Conservation (phyloP, 495 filamentous ascomycete genomes). For the Wilcoxina mikolae region DNA sequence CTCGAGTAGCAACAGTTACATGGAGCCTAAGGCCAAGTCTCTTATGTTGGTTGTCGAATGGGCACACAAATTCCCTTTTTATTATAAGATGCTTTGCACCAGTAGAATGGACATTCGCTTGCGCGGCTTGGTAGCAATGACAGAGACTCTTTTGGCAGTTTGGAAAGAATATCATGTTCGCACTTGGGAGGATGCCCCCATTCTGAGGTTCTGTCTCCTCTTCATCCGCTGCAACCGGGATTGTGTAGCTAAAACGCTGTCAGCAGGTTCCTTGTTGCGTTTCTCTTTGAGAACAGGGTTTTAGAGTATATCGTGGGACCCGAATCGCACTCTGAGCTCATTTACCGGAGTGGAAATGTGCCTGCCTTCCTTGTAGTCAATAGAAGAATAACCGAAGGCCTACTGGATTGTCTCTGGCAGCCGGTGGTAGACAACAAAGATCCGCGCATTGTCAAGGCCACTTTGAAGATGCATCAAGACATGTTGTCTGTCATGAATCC, state of each 20-base stretch:
- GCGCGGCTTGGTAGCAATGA: conserved; percentile 18
- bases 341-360: conserved; percentile 64
- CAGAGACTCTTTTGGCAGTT: conserved; percentile 19
- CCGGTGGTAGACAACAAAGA: conserved; percentile 71
- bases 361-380: conserved; percentile 81
- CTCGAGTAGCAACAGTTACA: background rate
- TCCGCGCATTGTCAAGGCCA: conserved; percentile 64
- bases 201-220: conserved; percentile 12
- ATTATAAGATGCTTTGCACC: conserved; percentile 23
- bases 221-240: background rate
- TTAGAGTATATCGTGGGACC: conserved; percentile 79
- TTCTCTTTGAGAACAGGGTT: conserved; percentile 49
- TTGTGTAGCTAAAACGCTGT: background rate
- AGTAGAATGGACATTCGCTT: conserved; percentile 28
- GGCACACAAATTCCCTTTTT: conserved; percentile 17
- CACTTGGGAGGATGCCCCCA: background rate
- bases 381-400: conserved; percentile 48
- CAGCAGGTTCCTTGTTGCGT: conserved; percentile 43
- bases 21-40: background rate
- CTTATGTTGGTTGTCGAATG: background rate
- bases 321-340: conserved; percentile 83
- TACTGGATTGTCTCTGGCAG: conserved; percentile 74
- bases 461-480: conserved; percentile 56
- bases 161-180: conserved; percentile 16
- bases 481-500: conserved; percentile 47